Percentiles rank a stretch among this genome's conserved stretches.
These are phyloP conservation scores for Tulasnella sp. DNA, from an alignment of 768 basidiomycete species.

Conservation along the genomic window DNA sequence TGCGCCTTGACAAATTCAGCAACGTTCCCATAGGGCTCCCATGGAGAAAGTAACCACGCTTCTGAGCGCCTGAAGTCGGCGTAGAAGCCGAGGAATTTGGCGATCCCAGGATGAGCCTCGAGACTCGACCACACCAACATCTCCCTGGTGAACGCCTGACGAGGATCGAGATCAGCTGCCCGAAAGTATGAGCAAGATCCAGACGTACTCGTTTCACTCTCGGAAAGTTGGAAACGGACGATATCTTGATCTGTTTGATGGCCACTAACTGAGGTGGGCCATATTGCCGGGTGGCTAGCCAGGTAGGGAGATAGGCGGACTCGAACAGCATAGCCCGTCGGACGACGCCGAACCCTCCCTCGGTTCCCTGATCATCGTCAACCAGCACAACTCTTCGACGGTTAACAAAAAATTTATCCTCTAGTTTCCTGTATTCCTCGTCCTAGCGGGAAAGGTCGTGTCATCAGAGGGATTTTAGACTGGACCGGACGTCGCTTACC, in stretches of 20 bases:
- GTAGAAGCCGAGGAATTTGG: neutral
- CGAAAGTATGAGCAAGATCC: neutral
- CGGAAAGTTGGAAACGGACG: neutral
- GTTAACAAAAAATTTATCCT: neutral
- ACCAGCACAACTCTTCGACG: neutral
- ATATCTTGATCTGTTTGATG: neutral
- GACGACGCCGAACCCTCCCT: neutral
- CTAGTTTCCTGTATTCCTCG: neutral
- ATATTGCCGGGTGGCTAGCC: neutral
- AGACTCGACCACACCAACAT: neutral
- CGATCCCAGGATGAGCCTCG: neutral
- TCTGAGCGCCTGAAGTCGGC: neutral
- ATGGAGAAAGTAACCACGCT: neutral
- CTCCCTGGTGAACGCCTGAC: neutral
- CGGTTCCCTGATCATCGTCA: neutral
- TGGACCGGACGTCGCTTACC: neutral
- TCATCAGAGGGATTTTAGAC: neutral
- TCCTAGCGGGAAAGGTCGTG: neutral
- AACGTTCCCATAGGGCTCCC: neutral
- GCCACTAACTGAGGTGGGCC: neutral
- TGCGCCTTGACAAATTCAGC: neutral
- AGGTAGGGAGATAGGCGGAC: neutral
- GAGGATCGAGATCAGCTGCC: neutral
- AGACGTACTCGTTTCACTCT: neutral
- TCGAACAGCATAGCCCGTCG: neutral